Base-by-base conservation (phyloP, 371 early-diverging fungal genomes). In the Rhizopus stolonifer region DNA sequence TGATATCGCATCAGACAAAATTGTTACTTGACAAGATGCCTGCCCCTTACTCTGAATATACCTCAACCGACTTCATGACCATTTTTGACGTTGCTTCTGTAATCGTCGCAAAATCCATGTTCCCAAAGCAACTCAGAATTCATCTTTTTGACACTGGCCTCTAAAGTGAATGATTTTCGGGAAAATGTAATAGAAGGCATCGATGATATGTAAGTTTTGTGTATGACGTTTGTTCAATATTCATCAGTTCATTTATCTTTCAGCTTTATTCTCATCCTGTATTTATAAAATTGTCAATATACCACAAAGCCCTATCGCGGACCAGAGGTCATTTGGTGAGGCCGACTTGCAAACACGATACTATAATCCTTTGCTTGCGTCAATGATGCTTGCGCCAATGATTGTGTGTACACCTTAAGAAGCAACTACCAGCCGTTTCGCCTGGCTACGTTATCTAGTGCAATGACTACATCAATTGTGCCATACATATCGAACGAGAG, bases 291-390 rank as follows among this genome's bases (percentile, higher is more conserved):
- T 46, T 19, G 18, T 31, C 26, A 46, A 31, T 46, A 46, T 46
- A 1, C 29, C 29, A 29, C 29, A 29, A 29, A 29, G 11, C 29
- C 49, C 51, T 40, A 36, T 50, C 26, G 51, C 51, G 18, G 40
- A 39, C 51, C 22, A 50, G 51, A 19, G 29, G 34, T 1, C 1
- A 11, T 36, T 39, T 50, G 40, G 51, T 6, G 25, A 50, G 40
- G 40, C 40, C 23, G 51, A 50, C 40, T 39, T 50, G 39, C 54
- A 54, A 54, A 54, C 46, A 45, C 36, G 46, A 10, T 46, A 36
- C 38, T 54, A 46, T 54, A 29, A 29, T 29, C 29, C 29, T 29
- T 29, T 29, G 29, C 29, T 29, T 29, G 29, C 29, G 29, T 29
- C 29, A 29, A 29, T 29, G 2, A 0, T 29, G n/a, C n/a, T n/a